phyloP scores from a whole-genome alignment of 2,329 filamentous ascomycete genomes.

The Calonectria ilicicola region DNA sequence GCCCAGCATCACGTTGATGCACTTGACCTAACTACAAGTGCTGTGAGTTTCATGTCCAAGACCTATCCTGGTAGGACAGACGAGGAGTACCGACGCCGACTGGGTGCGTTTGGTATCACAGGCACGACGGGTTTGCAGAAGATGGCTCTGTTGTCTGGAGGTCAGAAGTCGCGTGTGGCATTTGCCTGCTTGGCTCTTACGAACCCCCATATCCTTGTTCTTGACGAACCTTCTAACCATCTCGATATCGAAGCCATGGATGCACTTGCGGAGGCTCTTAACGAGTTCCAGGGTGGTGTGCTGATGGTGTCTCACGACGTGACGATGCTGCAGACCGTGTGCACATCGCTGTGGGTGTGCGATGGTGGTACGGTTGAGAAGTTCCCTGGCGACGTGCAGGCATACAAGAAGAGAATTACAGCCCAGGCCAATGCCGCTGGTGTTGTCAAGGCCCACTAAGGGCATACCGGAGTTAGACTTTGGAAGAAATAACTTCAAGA shows the following conservation, averaged over 20 bases:
- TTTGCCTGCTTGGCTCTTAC: slow-evolving; percentile 95
- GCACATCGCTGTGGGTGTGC: slow-evolving; percentile 95
- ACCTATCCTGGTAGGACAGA: slow-evolving; percentile 91
- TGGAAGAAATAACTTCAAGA: too few relatives aligned
- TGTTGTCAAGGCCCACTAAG: slow-evolving; percentile 77
- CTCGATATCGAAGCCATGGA: slow-evolving; percentile 99
- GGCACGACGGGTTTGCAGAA: slow-evolving; percentile 97
- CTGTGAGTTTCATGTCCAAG: slow-evolving; percentile 96
- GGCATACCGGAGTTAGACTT: neutral
- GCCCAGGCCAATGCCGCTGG: slow-evolving; percentile 90
- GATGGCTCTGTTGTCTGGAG: slow-evolving; percentile 93
- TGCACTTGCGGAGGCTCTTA: slow-evolving; percentile 85
- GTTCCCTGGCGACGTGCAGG: slow-evolving; percentile 93
- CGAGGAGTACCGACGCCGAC: slow-evolving; percentile 95
- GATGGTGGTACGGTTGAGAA: slow-evolving; percentile 95
- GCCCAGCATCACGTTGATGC: slow-evolving; percentile 99
- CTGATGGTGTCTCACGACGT: slow-evolving; percentile 99
- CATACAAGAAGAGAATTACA: slow-evolving; percentile 96
- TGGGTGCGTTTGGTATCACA: slow-evolving; percentile 90
- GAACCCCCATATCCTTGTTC: slow-evolving; percentile 96
- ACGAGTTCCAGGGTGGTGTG: slow-evolving; percentile 91
- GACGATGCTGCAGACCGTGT: slow-evolving; percentile 97
- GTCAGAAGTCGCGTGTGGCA: slow-evolving; percentile 97
- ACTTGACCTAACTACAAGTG: slow-evolving; percentile 87
- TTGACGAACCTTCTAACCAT: slow-evolving; percentile 99